A percentile compares a stretch with the other conserved stretches of the same genome.
Conservation (phyloP, 805 yeast genomes). For the Clavispora fructus region DNA sequence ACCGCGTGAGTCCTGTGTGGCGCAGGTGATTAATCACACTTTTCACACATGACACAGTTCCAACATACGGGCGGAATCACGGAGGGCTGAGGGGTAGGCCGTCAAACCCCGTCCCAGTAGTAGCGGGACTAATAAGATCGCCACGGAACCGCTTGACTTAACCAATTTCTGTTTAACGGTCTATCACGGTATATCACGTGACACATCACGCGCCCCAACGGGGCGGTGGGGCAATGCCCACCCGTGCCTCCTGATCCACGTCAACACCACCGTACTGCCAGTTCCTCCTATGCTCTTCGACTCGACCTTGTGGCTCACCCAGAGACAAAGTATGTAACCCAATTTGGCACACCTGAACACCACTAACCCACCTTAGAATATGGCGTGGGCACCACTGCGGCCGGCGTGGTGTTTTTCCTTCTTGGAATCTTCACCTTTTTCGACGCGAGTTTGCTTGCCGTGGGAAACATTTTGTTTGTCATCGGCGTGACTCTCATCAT, state of each 20-base stretch:
- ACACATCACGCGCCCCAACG: background rate
- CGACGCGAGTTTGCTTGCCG: slow-evolving; percentile 81
- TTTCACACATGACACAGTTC: too few species aligned
- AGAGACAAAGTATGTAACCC: slow-evolving; percentile 57
- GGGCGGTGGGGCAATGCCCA: background rate
- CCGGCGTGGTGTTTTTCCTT: slow-evolving; percentile 71
- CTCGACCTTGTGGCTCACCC: slow-evolving; percentile 59
- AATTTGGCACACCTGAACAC: background rate
- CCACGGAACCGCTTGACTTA: too few species aligned
- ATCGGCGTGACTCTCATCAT: slow-evolving; percentile 83
- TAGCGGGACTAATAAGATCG: too few species aligned
- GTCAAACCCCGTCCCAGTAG: too few species aligned
- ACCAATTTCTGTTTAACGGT: too few species aligned
- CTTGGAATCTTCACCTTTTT: slow-evolving; percentile 83
- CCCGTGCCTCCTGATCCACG: background rate
- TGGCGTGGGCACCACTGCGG: slow-evolving; percentile 90
- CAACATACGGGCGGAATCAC: too few species aligned
- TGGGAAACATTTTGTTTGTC: slow-evolving; percentile 78
- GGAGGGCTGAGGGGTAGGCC: too few species aligned
- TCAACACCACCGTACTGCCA: background rate
- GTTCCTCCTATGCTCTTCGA: slow-evolving; percentile 13
- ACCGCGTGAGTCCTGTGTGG: too few species aligned
- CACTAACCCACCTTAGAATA: slow-evolving; percentile 46
- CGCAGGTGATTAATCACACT: too few species aligned
- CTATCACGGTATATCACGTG: too few species aligned